Base-by-base conservation (phyloP, 169 alveolate species). In the Cryptosporidium sp. region DNA sequence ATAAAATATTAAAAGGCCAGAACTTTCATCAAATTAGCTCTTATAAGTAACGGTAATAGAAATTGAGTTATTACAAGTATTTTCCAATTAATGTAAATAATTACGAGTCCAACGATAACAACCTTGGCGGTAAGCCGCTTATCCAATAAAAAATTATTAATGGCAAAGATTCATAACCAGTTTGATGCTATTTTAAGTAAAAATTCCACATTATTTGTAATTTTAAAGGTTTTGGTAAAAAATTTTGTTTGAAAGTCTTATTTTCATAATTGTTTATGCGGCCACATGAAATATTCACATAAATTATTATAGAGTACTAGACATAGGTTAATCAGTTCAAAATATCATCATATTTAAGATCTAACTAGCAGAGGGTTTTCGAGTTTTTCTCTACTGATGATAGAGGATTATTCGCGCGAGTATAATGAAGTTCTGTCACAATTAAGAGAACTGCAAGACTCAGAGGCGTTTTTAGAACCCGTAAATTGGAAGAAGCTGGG, bases 401-500 rank as follows among this genome's bases (percentile, higher is more conserved):
- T 51, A 4, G 55, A 50, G 9, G 37, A 37, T 1, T 59, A 18
- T 73, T 33, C 86, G 2, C 70, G 70, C 5, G 86, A 73, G 31
- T 73, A 73, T 23, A 73, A 21, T 33, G 74, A 80, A 29, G 75
- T 80, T 59, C 39, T 80, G 26, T 48, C 50, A 10, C 71, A 59
- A 45, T 39, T 80, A 43, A 59, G 50, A 45, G 89, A 80, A 4
- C 31, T 31, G 7, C 69, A 50, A 26, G 73, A 80, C 45, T 80
- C 89, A 3, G 89, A 80, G 43, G 93, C 91, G 4, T 92, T 92
- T 80, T 70, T 86, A 33, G 84, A 86, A 65, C 94, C 94, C 0
- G 94, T 92, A 8, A 92, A 92, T 85, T 92, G 71, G 70, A 87
- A 75, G 75, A 73, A 69, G 10, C 59, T 92, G 21, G 93, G 93